Base-by-base conservation (phyloP, 2,329 filamentous ascomycete species). In the Nemania abortiva region DNA sequence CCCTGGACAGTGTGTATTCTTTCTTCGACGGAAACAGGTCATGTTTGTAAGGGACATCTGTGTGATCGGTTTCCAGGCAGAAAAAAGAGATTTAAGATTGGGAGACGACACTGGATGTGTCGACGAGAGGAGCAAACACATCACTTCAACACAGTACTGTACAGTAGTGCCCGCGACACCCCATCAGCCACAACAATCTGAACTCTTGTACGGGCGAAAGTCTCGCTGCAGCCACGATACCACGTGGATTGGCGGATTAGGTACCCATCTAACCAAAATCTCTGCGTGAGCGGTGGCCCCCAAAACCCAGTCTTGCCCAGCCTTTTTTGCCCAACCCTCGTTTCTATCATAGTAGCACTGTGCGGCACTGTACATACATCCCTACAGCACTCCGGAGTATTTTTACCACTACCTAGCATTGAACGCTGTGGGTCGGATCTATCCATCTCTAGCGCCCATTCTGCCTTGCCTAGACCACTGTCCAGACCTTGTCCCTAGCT, bases 401-500 rank as follows among this genome's bases (percentile, higher is more conserved):
- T 60, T 55, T n/a, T 18, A 34, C 31, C 31, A 34, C 9, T 34
- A 5, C 9, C 34, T 34, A 27, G 6, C 54, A 22, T n/a, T 45
- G 39, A 37, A 50, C n/a, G 18, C 39, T 63, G 53, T 15, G 9
- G 37, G 37, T 10, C 37, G n/a, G 45, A 31, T 22, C 55, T 53
- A 39, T 39, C 69, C 49, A 69, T 70, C 66, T 68, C 69, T 69
- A 56, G 58, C 31, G 31, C 31, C 4, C 31, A 4, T 5, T 34
- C 31, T 34, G 31, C 31, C 31, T 34, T 34, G 31, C 24, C 71
- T 22, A 20, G 18, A 22, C 20, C 24, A 29, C 47, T 24, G 22
- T 22, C 24, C 24, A 69, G 34, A 69, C 68, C 65, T 70, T 73
- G 67, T 68, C 73, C 68, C 72, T 45, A 45, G 42, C 18, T 45